Evolutionary conservation across 192 early-diverging fungal genomes (phyloP), one percentile per base, ranked within the genome.

Genomic region (Podila epicladia): DNA sequence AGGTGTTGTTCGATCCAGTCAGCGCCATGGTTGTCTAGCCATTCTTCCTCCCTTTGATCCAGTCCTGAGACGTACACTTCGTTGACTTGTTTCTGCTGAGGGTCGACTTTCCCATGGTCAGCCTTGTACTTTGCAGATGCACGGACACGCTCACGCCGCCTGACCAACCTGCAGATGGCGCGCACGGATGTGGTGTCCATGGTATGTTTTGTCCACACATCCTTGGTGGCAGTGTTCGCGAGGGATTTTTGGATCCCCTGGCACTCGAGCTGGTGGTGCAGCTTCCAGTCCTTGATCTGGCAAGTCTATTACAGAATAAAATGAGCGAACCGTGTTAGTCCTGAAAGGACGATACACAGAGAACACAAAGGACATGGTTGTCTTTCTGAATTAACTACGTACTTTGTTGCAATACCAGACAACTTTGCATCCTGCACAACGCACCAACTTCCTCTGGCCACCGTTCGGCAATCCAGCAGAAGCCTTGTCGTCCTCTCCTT

Each of bases 341-440:
- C 19, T 13, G 38, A 26, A 33, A 61, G 41, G 29, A 61, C 35
- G 13, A 29, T 37, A 45, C 32, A 69, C 15, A 66, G n/a, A 49
- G 9, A 26, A 9, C 22, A 57, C 24, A 38, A 35, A 22, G 19
- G n/a, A 26, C 33, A 15, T 41, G 6, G 4, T 20, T 29, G 8
- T 29, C 5, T 37, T 29, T 22, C 20, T 33, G 2, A 20, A 32
- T 22, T 59, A 12, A 17, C 38, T 1, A 63, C 62, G 28, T 68
- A 59, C 76, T 70, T 72, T 79, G 28, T 79, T 79, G 61, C 76
- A 79, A 9, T 79, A 79, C 76, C 76, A 79, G 11, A 72, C 70
- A 5, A 79, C 55, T 28, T 72, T 71, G 19, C 76, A 79, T 3
- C 70, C 76, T 5, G 76, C 64, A 61, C 76, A 79, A 8, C 76